Percentiles rank a stretch among this genome's conserved stretches.
These are phyloP conservation scores for Fragaria vesca DNA, from an alignment of 306 rosid species.

Conservation along the genomic window DNA sequence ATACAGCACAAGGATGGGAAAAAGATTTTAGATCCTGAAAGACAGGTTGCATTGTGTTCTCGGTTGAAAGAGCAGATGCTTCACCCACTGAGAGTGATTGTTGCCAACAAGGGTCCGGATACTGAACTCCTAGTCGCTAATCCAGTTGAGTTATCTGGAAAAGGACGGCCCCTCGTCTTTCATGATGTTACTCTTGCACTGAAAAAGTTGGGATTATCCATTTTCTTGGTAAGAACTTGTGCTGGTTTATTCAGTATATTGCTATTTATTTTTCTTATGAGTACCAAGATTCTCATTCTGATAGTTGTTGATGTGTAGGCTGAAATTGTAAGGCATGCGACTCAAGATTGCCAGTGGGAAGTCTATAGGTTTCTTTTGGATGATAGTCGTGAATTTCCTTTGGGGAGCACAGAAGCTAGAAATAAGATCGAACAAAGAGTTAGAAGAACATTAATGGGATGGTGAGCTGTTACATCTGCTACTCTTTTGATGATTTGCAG, in stretches of 20 bases:
- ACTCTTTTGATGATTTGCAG: conserved; percentile 5
- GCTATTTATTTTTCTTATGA: not conserved
- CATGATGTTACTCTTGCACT: conserved; percentile 73
- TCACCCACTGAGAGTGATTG: conserved; percentile 67
- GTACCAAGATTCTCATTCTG: not conserved
- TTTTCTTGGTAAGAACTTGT: conserved; percentile 57
- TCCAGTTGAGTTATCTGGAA: conserved; percentile 78
- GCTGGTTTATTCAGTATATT: not conserved
- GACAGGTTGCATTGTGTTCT: conserved; percentile 55
- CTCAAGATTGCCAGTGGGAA: conserved; percentile 80
- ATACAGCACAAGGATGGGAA: conserved; percentile 62
- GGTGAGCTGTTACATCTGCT: conserved; percentile 44
- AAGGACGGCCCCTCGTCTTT: conserved; percentile 88
- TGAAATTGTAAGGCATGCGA: conserved; percentile 75
- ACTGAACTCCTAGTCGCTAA: conserved; percentile 80
- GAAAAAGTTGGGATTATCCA: conserved; percentile 56
- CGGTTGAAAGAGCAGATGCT: conserved; percentile 69
- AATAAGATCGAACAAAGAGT: conserved; percentile 71
- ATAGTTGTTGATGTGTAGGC: conserved; percentile 43
- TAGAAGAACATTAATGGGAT: conserved; percentile 77
- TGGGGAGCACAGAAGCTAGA: conserved; percentile 56
- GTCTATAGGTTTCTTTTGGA: conserved; percentile 79
- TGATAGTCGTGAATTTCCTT: conserved; percentile 57
- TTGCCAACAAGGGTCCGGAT: conserved; percentile 78
- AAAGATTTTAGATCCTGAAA: conserved; percentile 68